Percentiles rank a stretch among this genome's conserved stretches.
phyloP scores from a whole-genome alignment of 768 basidiomycete species.

The Rhodotorula graminis region DNA sequence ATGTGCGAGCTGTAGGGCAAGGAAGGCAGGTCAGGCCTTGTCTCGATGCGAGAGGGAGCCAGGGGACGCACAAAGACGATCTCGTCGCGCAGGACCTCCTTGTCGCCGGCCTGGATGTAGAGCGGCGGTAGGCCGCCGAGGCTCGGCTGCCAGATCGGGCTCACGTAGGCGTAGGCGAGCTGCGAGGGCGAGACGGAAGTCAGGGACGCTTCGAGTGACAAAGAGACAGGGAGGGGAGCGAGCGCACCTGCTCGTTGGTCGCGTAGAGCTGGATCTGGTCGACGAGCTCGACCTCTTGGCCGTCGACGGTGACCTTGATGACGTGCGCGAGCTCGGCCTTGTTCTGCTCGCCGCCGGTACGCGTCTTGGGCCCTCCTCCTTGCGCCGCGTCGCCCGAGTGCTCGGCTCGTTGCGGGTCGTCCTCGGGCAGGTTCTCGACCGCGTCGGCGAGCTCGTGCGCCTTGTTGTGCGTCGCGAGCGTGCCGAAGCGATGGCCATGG shows the following conservation, averaged over 20 bases:
- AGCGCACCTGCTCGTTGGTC: slow-evolving; percentile 64
- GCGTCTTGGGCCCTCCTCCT: background rate
- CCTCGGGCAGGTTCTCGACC: slow-evolving; percentile 6
- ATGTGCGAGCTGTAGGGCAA: slow-evolving; percentile 56
- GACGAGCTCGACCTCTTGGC: slow-evolving; percentile 45
- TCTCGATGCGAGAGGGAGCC: too few species aligned
- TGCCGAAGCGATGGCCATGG: background rate
- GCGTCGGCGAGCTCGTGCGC: slow-evolving; percentile 19
- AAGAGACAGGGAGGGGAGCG: slow-evolving; percentile 11
- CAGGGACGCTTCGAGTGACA: slow-evolving; percentile 41
- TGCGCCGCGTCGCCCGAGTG: background rate
- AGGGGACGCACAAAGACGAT: slow-evolving; percentile 64
- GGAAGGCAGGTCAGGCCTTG: too few species aligned
- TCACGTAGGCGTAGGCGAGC: slow-evolving; percentile 67
- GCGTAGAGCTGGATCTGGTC: slow-evolving; percentile 72
- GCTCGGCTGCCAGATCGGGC: slow-evolving; percentile 67
- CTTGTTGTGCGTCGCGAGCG: slow-evolving; percentile 23
- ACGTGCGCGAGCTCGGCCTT: slow-evolving; percentile 29
- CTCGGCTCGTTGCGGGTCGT: slow-evolving; percentile 24
- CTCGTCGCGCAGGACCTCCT: slow-evolving; percentile 88
- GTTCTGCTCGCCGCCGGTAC: slow-evolving; percentile 2
- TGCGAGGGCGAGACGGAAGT: background rate
- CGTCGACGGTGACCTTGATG: slow-evolving; percentile 45
- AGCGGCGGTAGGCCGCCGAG: slow-evolving; percentile 88
- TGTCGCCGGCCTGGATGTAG: slow-evolving; percentile 72